These are phyloP conservation scores for Xylaria polymorpha DNA, from an alignment of 2,329 filamentous ascomycete genomes.

Conservation along the genomic window DNA sequence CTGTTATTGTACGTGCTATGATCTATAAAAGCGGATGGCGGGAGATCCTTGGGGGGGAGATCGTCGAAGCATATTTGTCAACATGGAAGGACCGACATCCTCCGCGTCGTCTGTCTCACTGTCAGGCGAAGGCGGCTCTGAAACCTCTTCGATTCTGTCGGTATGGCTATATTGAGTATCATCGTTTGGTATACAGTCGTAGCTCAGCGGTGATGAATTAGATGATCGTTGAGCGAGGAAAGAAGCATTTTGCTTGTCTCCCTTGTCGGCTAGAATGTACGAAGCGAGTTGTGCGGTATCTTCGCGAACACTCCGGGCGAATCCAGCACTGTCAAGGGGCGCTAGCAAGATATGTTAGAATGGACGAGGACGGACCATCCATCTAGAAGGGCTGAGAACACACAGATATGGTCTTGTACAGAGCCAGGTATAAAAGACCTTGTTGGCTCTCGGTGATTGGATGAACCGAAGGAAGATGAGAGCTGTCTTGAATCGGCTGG, in stretches of 20 bases:
- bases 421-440: constrained; percentile 78
- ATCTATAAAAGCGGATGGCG: constrained; percentile 15
- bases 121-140: constrained; percentile 47
- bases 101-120: constrained; percentile 36
- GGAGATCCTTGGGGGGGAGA: constrained; percentile 59
- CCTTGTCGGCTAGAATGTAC: constrained; percentile 77
- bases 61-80: constrained; percentile 62
- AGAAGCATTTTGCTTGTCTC: constrained; percentile 57
- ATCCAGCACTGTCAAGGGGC: constrained; percentile 75
- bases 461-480: constrained; percentile 53
- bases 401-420: constrained; percentile 69
- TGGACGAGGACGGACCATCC: background rate
- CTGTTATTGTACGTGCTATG: constrained; percentile 18
- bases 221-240: constrained; percentile 58
- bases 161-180: constrained; percentile 36
- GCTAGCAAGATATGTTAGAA: constrained; percentile 51
- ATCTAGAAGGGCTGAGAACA: constrained; percentile 37
- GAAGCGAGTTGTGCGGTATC: constrained; percentile 89
- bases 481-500: constrained; percentile 45
- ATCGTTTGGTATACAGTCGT: constrained; percentile 43
- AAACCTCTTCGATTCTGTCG: constrained; percentile 48
- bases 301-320: constrained; percentile 82
- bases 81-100: constrained; percentile 48
- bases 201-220: constrained; percentile 48
- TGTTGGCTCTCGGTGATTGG: constrained; percentile 70